These are phyloP conservation scores for Wickerhamomyces xylosicus DNA, from an alignment of 805 yeast species.

Conservation along the genomic window DNA sequence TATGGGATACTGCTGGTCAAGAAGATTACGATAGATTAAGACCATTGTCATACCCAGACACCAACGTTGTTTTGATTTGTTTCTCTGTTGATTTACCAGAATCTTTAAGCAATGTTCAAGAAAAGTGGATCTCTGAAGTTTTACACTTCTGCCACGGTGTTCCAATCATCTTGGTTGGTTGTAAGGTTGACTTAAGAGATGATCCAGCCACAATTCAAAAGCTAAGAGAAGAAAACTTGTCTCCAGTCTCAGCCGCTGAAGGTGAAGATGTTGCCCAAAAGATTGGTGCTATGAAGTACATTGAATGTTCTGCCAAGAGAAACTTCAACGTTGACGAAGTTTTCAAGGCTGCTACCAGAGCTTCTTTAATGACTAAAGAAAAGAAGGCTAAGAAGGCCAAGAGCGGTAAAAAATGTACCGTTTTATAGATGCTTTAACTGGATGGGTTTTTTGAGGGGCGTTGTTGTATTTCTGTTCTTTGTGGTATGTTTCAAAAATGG, in stretches of 20 bases:
- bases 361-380: constrained; percentile 54
- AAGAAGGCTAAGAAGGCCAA: constrained; percentile 37
- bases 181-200: constrained; percentile 82
- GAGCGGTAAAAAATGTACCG: constrained; percentile 43
- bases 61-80: constrained; percentile 85
- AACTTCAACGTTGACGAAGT: constrained; percentile 91
- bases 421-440: constrained; percentile 32
- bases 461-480: too few relatives aligned
- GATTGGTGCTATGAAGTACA: constrained; percentile 78
- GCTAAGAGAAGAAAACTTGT: constrained; percentile 63
- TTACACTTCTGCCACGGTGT: constrained; percentile 90
- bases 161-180: constrained; percentile 86
- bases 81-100: constrained; percentile 88
- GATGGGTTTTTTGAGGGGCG: not conserved
- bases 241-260: constrained; percentile 73
- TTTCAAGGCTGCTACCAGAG: constrained; percentile 87
- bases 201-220: constrained; percentile 70
- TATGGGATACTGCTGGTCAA: constrained; percentile 99
- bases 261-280: constrained; percentile 83
- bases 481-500: too few relatives aligned
- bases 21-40: constrained; percentile 93
- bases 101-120: constrained; percentile 87
- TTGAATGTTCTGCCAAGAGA: constrained; percentile 89
- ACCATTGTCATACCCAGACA: constrained; percentile 86
- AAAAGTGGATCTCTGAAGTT: constrained; percentile 93